Evolutionary conservation across 2,329 filamentous ascomycete genomes (phyloP).

Genomic region (Leptographium galeiforme): DNA sequence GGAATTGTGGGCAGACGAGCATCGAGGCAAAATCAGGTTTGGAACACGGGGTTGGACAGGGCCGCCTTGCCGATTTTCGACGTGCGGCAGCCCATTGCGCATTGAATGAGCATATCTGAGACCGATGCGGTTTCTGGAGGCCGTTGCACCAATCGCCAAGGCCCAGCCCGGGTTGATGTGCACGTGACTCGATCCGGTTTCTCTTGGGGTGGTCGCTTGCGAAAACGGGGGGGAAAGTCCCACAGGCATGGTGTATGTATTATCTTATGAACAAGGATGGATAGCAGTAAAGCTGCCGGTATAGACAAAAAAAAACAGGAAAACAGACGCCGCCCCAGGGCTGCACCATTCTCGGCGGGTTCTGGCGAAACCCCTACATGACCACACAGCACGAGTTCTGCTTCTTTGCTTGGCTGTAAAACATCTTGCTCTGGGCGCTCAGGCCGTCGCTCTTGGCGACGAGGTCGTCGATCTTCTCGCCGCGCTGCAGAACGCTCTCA

Average conservation of each 20-base stretch:
- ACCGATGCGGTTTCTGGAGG: too few species aligned
- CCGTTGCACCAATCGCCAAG: too few species aligned
- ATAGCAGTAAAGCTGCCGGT: neutral
- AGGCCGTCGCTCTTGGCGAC: slow-evolving; percentile 88
- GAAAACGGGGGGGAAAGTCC: neutral
- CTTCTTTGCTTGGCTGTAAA: slow-evolving; percentile 77
- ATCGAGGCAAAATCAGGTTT: neutral
- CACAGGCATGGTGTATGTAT: neutral
- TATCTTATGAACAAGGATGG: neutral
- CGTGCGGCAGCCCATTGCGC: neutral
- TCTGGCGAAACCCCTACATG: slow-evolving; percentile 36
- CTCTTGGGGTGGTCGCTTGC: neutral
- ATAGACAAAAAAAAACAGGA: neutral
- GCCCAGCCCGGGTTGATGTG: too few species aligned
- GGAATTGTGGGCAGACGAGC: neutral
- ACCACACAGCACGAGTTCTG: slow-evolving; percentile 64
- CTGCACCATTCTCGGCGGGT: too few species aligned
- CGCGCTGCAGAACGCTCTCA: slow-evolving; percentile 71
- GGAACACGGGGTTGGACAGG: neutral
- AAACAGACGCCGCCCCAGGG: neutral
- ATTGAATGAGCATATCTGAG: too few species aligned
- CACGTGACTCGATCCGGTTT: too few species aligned
- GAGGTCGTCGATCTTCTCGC: slow-evolving; percentile 91
- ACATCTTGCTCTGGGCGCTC: slow-evolving; percentile 92
- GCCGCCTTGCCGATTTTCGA: neutral